Conservation (phyloP, 2,329 filamentous ascomycete species). For the Sporothrix humicola region DNA sequence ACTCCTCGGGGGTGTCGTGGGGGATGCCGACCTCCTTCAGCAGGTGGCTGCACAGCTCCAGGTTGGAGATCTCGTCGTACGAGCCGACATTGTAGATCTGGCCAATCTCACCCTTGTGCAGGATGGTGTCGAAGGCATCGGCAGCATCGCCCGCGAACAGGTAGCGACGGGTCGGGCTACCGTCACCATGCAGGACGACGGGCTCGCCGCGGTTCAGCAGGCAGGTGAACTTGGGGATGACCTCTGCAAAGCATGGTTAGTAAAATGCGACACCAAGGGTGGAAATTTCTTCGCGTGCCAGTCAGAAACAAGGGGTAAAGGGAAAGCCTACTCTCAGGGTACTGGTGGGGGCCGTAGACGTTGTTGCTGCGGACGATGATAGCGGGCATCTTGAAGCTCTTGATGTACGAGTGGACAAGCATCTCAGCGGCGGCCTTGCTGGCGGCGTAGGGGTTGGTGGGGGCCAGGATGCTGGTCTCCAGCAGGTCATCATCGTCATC, state of each 20-base stretch:
- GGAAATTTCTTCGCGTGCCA: not conserved
- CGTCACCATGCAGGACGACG: conserved; percentile 77
- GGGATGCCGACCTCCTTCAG: conserved; percentile 66
- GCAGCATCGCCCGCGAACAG: conserved; percentile 80
- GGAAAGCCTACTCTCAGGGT: conserved; percentile 70
- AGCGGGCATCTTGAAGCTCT: conserved; percentile 78
- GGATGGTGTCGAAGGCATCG: conserved; percentile 82
- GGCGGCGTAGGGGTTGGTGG: conserved; percentile 82
- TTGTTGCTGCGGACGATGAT: conserved; percentile 86
- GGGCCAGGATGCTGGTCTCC: conserved; percentile 75
- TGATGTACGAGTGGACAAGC: conserved; percentile 85
- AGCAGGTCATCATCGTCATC: conserved; percentile 73
- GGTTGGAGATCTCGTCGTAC: conserved; percentile 76
- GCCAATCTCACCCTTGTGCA: conserved; percentile 75
- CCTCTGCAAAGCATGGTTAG: conserved; percentile 58
- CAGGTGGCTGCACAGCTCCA: conserved; percentile 69
- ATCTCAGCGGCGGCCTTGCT: conserved; percentile 84
- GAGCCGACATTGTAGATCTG: conserved; percentile 85
- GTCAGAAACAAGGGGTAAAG: conserved; percentile 13
- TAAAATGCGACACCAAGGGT: not conserved
- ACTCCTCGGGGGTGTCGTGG: conserved; percentile 56
- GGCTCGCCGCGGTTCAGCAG: conserved; percentile 70
- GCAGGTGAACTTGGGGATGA: conserved; percentile 82
- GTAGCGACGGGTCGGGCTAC: conserved; percentile 75
- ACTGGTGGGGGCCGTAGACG: conserved; percentile 84